Percentiles rank a stretch among this genome's conserved stretches.
These are phyloP conservation scores for Boletus rubropictus DNA, from an alignment of 768 basidiomycete species.

Conservation along the genomic window DNA sequence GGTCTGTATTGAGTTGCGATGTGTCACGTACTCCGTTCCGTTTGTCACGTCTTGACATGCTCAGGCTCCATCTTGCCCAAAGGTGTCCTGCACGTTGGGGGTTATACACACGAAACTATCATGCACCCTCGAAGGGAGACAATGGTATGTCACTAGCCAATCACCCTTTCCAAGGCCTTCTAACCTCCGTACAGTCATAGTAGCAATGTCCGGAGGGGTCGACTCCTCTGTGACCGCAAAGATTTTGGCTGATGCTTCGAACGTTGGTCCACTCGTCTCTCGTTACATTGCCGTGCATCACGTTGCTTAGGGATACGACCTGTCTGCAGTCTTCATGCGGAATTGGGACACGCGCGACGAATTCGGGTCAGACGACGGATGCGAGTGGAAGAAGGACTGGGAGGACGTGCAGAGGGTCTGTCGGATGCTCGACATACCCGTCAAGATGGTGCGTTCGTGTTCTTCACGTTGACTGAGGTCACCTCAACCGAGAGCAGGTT, in stretches of 20 bases:
- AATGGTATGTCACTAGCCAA: slow-evolving; percentile 15
- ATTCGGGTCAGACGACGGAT: slow-evolving; percentile 70
- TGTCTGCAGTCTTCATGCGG: slow-evolving; percentile 90
- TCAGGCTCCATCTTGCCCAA: slow-evolving; percentile 8
- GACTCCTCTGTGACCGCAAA: slow-evolving; percentile 89
- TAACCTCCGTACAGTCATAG: slow-evolving; percentile 51
- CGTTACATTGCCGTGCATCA: not conserved
- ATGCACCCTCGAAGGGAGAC: slow-evolving; percentile 27
- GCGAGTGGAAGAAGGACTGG: slow-evolving; percentile 96
- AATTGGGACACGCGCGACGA: slow-evolving; percentile 93
- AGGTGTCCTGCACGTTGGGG: slow-evolving; percentile 8
- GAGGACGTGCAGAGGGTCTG: slow-evolving; percentile 84
- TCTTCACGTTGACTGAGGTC: not conserved
- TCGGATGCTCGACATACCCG: slow-evolving; percentile 64
- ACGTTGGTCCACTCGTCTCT: slow-evolving; percentile 37
- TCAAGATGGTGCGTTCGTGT: slow-evolving; percentile 48
- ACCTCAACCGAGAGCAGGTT: slow-evolving; percentile 40
- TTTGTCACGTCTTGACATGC: slow-evolving; percentile 7
- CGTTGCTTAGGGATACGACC: slow-evolving; percentile 58
- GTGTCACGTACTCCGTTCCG: slow-evolving; percentile 4
- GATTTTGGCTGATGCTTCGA: slow-evolving; percentile 49
- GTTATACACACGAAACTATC: slow-evolving; percentile 8
- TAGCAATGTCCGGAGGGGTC: slow-evolving; percentile 94
- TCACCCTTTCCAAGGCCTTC: not conserved
- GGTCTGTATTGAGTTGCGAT: not conserved